These are phyloP conservation scores for Dacryopinax spathularia DNA, from an alignment of 768 basidiomycete species.

Conservation along the genomic window DNA sequence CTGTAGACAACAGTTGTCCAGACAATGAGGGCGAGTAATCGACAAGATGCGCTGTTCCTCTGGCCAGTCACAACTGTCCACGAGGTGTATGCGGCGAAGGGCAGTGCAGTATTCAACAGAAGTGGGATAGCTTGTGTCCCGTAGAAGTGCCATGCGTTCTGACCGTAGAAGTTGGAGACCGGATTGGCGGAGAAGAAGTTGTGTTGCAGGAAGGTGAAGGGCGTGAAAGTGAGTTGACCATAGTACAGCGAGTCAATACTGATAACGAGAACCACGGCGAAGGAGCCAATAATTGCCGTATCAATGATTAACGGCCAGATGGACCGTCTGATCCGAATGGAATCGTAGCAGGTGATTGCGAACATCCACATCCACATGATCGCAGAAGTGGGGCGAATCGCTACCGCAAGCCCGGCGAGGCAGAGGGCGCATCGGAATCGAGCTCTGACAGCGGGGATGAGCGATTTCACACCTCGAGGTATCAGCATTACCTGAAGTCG, in stretches of 20 bases:
- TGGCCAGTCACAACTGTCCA: conserved; percentile 22
- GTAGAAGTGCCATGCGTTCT: conserved; percentile 79
- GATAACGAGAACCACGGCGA: conserved; percentile 15
- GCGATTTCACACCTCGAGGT: not conserved
- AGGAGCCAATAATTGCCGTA: conserved; percentile 12
- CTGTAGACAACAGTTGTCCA: conserved; percentile 67
- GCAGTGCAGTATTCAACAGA: conserved; percentile 55
- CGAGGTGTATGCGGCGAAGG: conserved; percentile 53
- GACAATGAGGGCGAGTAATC: conserved; percentile 35
- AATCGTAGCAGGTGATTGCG: conserved; percentile 39
- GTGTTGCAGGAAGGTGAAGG: conserved; percentile 65
- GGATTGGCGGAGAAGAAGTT: conserved; percentile 48
- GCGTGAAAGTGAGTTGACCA: conserved; percentile 49
- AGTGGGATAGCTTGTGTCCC: conserved; percentile 74
- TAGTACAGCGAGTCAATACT: conserved; percentile 60
- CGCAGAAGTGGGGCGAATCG: conserved; percentile 76
- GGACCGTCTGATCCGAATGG: conserved; percentile 26
- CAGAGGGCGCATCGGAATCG: conserved; percentile 27
- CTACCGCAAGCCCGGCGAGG: conserved; percentile 64
- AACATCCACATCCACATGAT: conserved; percentile 51
- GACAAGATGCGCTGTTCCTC: not conserved
- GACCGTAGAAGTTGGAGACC: conserved; percentile 86
- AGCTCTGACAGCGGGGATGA: not conserved
- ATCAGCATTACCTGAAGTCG: conserved; percentile 12
- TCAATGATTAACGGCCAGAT: not conserved